phyloP scores from a whole-genome alignment of 2,329 filamentous ascomycete genomes.

The Shiraia bambusicola region DNA sequence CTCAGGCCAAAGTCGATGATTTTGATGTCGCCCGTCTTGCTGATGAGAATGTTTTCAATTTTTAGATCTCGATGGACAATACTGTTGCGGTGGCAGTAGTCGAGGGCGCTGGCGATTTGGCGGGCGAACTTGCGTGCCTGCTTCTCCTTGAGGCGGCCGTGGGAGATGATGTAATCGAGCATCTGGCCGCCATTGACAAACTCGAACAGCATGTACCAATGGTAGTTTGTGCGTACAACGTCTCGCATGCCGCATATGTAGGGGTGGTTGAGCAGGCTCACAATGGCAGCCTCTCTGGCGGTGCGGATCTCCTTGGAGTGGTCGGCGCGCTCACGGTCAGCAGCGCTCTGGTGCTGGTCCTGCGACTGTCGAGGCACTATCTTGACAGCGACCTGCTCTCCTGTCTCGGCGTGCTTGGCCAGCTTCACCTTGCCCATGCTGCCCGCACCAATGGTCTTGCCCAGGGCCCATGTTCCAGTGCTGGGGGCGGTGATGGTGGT shows the following conservation, averaged over 20 bases:
- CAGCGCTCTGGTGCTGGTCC: conserved; percentile 73
- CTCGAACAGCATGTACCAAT: conserved; percentile 99
- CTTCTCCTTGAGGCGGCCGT: conserved; percentile 96
- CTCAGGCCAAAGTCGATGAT: conserved; percentile 98
- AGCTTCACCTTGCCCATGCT: conserved; percentile 99
- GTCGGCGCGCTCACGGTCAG: conserved; percentile 84
- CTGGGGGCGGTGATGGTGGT: conserved; percentile 85
- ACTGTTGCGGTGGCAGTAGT: conserved; percentile 97
- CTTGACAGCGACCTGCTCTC: conserved; percentile 95
- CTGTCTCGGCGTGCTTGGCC: conserved; percentile 83
- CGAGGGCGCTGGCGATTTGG: conserved; percentile 92
- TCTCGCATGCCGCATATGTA: conserved; percentile 96
- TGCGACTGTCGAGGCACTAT: conserved; percentile 90
- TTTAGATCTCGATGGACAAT: conserved; percentile 97
- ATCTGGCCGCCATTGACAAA: conserved; percentile 99
- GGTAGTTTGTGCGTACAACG: conserved; percentile 91
- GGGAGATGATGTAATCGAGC: conserved; percentile 99
- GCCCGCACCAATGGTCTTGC: conserved; percentile 94
- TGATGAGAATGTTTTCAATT: conserved; percentile 99
- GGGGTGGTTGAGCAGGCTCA: conserved; percentile 88
- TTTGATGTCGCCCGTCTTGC: conserved; percentile 98
- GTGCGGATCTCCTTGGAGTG: conserved; percentile 96
- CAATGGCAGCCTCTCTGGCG: conserved; percentile 92
- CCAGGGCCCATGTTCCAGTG: conserved; percentile 87
- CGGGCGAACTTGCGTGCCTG: conserved; percentile 96